phyloP scores from a whole-genome alignment of 2,329 filamentous ascomycete genomes.

The Aspergillus pseudonomiae region DNA sequence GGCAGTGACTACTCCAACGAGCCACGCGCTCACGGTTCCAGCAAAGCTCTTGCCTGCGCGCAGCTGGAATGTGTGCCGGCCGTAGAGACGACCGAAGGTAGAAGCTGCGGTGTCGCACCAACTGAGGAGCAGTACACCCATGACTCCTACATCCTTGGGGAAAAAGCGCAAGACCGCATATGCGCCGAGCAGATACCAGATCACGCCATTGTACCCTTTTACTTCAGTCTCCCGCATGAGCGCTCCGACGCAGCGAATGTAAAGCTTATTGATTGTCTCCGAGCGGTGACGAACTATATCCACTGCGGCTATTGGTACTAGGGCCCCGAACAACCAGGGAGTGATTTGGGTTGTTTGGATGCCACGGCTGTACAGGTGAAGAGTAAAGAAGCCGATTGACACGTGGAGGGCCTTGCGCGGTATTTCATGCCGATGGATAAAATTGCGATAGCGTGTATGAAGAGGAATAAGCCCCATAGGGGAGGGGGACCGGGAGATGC shows the following conservation, averaged over 20 bases:
- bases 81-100: constrained; percentile 89
- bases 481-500: constrained; percentile 87
- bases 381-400: constrained; percentile 91
- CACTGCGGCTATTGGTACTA: constrained; percentile 80
- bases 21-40: constrained; percentile 80
- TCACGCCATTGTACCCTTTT: constrained; percentile 91
- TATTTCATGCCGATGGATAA: constrained; percentile 96
- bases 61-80: constrained; percentile 82
- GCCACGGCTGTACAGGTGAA: constrained; percentile 81
- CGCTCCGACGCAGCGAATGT: constrained; percentile 81
- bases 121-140: constrained; percentile 85
- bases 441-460: constrained; percentile 84
- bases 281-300: constrained; percentile 85
- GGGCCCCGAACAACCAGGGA: constrained; percentile 76
- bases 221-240: constrained; percentile 98
- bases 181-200: constrained; percentile 91
- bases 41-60: constrained; percentile 89
- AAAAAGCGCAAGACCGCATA: constrained; percentile 85
- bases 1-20: constrained; percentile 81
- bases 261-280: constrained; percentile 79
- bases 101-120: constrained; percentile 98
- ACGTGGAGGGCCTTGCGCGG: constrained; percentile 92
- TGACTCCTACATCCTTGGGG: constrained; percentile 89
- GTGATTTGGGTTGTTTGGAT: constrained; percentile 77
- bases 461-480: constrained; percentile 94